phyloP scores from a whole-genome alignment of 192 early-diverging fungal genomes.

The Backusella westeae region DNA sequence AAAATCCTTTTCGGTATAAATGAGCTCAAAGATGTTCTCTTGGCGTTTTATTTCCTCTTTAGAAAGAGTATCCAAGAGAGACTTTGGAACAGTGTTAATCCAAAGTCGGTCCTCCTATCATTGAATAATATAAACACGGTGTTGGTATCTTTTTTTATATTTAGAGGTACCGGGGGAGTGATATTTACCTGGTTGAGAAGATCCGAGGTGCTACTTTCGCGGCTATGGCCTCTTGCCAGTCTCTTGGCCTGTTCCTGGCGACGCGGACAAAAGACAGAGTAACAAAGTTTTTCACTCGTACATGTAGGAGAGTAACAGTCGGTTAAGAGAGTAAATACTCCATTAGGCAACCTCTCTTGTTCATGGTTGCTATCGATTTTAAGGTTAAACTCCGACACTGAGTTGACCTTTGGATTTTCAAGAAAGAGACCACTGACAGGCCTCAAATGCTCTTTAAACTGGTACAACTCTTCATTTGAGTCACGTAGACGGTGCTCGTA shows the following conservation, averaged over 20 bases:
- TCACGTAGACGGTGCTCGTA: conserved; percentile 88
- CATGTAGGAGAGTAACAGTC: conserved; percentile 96
- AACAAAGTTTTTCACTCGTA: conserved; percentile 76
- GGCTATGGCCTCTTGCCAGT: conserved; percentile 5
- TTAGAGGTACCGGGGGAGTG: neutral
- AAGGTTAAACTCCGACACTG: neutral
- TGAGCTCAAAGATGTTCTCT: conserved; percentile 90
- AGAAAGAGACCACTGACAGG: conserved; percentile 5
- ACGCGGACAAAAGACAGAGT: conserved; percentile 85
- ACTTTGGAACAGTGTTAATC: conserved; percentile 77
- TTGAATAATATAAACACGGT: too few relatives aligned
- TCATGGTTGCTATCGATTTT: conserved; percentile 10
- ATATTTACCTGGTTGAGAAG: conserved; percentile 39
- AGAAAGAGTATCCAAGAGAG: conserved; percentile 69
- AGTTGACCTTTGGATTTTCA: neutral
- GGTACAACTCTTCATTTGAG: conserved; percentile 77
- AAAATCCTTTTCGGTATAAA: conserved; percentile 90
- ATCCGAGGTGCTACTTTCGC: neutral
- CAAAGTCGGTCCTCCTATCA: conserved; percentile 71
- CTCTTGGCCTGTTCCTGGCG: conserved; percentile 64
- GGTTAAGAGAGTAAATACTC: conserved; percentile 87
- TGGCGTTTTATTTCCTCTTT: conserved; percentile 84
- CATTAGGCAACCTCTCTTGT: conserved; percentile 58
- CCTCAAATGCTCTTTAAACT: conserved; percentile 58
- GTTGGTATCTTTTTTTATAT: too few relatives aligned